Evolutionary conservation across 1,139 yeast genomes (phyloP), one percentile per base, ranked within the genome.

Genomic region (Kodamaea fungicola): DNA sequence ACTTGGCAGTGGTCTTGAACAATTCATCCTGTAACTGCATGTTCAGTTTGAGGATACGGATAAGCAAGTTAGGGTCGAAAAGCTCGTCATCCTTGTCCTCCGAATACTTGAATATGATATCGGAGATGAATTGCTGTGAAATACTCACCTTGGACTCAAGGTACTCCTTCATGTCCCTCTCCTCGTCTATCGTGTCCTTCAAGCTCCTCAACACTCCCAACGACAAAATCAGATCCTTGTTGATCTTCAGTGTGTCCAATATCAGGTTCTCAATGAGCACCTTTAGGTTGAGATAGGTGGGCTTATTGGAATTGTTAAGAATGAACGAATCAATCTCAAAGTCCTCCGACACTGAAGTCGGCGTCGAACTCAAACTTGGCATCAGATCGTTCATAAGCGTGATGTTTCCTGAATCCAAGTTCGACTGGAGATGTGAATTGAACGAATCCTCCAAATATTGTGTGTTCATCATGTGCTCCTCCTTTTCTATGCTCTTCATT

Each of bases 251-350:
- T n/a, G 67, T 57, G 44, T 69, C 75, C 42, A 71, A 66, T 8
- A 68, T 64, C 6, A 72, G 61, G 45, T 69, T 69, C 48, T 71
- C 76, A 38, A 71, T 68, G 38, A 71, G 56, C 2, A 71, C 64
- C 46, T 64, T 63, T 45, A 71, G 54, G 48, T 70, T 69, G 32
- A 71, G 54, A 50, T 67, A 68, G 39, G 63, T 62, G 9, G 61
- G 57, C 28, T 55, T 52, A 32, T 44, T 44, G 32, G 54, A 45
- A 28, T 40, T 42, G 6, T 41, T 40, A 37, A 39, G 41, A 16
- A 54, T 43, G 29, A 54, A 50, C 6, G 51, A 42, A 22, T 57
- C 62, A 28, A 52, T 45, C 29, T 47, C 46, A 29, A 36, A 39
- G 28, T 40, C 47, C 8, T 49, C 49, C n/a, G 43, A 42, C 10